Conservation (phyloP, 2,329 filamentous ascomycete genomes). For the Fusarium sterilihyphosum region DNA sequence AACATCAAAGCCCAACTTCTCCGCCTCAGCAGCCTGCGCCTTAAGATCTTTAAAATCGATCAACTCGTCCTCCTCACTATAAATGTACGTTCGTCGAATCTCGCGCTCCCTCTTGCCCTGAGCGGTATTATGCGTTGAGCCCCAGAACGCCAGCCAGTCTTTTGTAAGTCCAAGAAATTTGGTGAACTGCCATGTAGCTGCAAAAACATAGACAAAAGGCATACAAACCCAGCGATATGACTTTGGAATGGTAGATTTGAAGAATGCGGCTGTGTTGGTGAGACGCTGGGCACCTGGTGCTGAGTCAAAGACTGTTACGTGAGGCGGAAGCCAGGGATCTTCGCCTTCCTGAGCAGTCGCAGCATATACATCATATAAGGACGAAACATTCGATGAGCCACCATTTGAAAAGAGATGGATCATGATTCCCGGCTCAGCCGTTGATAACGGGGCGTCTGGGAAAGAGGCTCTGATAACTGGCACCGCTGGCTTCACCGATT, state of each 20-base stretch:
- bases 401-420: slow-evolving; percentile 23
- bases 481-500: background rate
- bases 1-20: background rate
- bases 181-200: background rate
- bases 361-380: background rate
- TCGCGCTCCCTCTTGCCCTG: slow-evolving; percentile 3
- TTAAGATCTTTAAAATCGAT: background rate
- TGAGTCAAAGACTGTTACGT: slow-evolving; percentile 20
- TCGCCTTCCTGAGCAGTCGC: background rate
- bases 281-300: background rate
- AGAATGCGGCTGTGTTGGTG: background rate
- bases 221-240: background rate
- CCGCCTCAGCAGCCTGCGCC: background rate
- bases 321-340: background rate
- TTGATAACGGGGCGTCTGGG: background rate
- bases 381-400: slow-evolving; percentile 4
- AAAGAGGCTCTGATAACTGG: background rate
- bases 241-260: background rate
- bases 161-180: background rate
- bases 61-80: slow-evolving; percentile 12
- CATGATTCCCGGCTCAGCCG: background rate
- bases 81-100: slow-evolving; percentile 16
- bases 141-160: slow-evolving; percentile 10
- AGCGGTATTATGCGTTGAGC: slow-evolving; percentile 8
- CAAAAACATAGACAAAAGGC: background rate